Evolutionary conservation across 1,284 basidiomycete genomes (phyloP), one percentile per base, ranked within the genome.

Genomic region (Ceratobasidium sp.): DNA sequence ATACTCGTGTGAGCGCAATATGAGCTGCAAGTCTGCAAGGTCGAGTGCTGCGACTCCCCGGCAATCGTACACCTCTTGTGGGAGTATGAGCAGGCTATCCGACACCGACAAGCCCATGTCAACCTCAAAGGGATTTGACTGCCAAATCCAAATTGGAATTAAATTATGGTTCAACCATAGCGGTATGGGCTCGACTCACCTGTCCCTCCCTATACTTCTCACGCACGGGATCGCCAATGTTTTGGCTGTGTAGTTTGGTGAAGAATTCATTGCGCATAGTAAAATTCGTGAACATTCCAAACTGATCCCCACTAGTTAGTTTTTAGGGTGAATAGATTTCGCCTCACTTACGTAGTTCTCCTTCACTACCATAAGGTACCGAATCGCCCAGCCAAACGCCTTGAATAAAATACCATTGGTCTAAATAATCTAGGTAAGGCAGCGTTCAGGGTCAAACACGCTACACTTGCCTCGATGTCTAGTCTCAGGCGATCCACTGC

Each of bases 281-380:
- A 75, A 94, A 97, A 74, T 95, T 91, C 0, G 94, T 96, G 78
- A 95, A 97, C 3, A 86, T 84, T 20, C 95, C 95, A 69, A 96
- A 88, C 62, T 65, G 22, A n/a, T 35, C 13, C 6, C 10, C 34
- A n/a, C 20, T 47, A 47, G 27, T 53, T n/a, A 40, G 35, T 6
- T 5, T 20, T 53, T 25, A 27, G 20, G 22, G 1, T 38, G 8
- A 50, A 8, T 13, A n/a, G 29, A 53, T n/a, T 12, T 8, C n/a
- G 17, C 25, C 2, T 20, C 15, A 52, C 62, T 32, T 29, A 65
- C 62, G 77, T 97, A 97, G 77, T 97, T 96, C 74, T 96, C 93
- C 67, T 90, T 87, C 62, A 96, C 76, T 53, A 90, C 87, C 87
- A 98, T 91, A 73, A 95, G 82, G 75, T 93, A 88, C 35, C 94